Evolutionary conservation across 1,139 yeast species (phyloP), one percentile per base, ranked within the genome.

Genomic region (Geotrichum aggregatum): DNA sequence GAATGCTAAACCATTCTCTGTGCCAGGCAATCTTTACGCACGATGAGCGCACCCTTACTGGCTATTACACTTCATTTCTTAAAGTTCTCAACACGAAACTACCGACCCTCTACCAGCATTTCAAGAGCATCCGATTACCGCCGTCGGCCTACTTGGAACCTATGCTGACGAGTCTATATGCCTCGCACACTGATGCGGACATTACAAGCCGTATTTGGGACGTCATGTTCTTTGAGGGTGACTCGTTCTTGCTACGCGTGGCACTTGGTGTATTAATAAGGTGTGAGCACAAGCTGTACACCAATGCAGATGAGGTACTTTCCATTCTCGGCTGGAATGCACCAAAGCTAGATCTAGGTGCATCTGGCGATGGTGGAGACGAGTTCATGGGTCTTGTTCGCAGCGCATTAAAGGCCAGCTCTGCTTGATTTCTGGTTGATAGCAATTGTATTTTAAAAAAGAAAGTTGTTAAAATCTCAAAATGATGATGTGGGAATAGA

Each of bases 191-290:
- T 31, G 67, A 69, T 0, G 54, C 70, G 39, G 76, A 75, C 41
- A 61, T 68, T 2, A 64, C 71, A 4, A 66, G 72, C 16, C 67
- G 79, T 10, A 61, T 83, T 6, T 62, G 84, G 57, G 89, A 83
- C 62, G 71, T 82, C 7, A 75, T 74, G 62, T 64, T 81, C n/a
- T 82, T 82, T 62, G 87, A 83, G 61, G 81, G 82, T 2, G 83
- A 79, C 58, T 67, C 74, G 1, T 75, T 78, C 58, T 62, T 80
- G 48, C 67, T 76, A 52, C 72, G 80, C 26, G 74, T 73, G 16
- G 72, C 76, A 1, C 63, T 82, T 8, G 83, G 80, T 0, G 64
- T 80, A 13, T 63, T 83, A 48, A 70, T 71, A 24, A 70, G 72
- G 46, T 66, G 77, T 28, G 78, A 77, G 46, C 79, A 75, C 59